phyloP scores from a whole-genome alignment of 2,329 filamentous ascomycete species.

The Claviceps arundinis region DNA sequence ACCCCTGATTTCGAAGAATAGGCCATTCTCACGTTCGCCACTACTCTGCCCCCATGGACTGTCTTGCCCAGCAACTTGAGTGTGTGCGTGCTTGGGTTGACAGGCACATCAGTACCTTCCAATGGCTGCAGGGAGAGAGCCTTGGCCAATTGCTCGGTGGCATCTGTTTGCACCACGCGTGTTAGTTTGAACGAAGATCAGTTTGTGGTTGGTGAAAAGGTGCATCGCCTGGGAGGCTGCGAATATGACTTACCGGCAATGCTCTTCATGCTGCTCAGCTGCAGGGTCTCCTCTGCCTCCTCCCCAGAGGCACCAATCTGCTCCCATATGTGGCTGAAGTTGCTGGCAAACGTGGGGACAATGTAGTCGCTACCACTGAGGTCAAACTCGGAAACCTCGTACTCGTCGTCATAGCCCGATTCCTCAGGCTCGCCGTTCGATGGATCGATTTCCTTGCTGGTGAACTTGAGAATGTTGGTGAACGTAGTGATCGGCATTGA shows the following conservation, averaged over 20 bases:
- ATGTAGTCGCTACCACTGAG: conserved; percentile 88
- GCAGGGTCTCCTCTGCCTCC: conserved; percentile 81
- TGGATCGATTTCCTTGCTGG: conserved; percentile 94
- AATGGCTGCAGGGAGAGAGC: conserved; percentile 82
- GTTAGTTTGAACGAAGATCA: conserved; percentile 11
- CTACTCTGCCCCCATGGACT: conserved; percentile 77
- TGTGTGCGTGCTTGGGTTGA: conserved; percentile 81
- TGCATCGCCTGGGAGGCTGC: too few relatives aligned
- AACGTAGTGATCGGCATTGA: conserved; percentile 72
- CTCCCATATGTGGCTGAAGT: conserved; percentile 93
- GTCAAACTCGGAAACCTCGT: conserved; percentile 89
- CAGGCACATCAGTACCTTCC: conserved; percentile 82
- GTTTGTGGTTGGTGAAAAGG: too few relatives aligned
- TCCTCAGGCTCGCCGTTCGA: conserved; percentile 88
- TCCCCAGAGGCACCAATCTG: conserved; percentile 81
- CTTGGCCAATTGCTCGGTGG: conserved; percentile 80
- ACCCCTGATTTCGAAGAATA: conserved; percentile 86
- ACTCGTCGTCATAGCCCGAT: conserved; percentile 89
- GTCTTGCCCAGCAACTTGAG: conserved; percentile 96
- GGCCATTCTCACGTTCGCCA: conserved; percentile 81
- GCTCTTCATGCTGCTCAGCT: conserved; percentile 76
- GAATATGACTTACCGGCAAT: conserved; percentile 59
- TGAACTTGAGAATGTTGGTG: conserved; percentile 91
- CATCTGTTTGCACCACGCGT: conserved; percentile 45
- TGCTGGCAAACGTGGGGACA: conserved; percentile 82